Evolutionary conservation across 2,329 filamentous ascomycete species (phyloP).

Genomic region (Colletotrichum caudatum): DNA sequence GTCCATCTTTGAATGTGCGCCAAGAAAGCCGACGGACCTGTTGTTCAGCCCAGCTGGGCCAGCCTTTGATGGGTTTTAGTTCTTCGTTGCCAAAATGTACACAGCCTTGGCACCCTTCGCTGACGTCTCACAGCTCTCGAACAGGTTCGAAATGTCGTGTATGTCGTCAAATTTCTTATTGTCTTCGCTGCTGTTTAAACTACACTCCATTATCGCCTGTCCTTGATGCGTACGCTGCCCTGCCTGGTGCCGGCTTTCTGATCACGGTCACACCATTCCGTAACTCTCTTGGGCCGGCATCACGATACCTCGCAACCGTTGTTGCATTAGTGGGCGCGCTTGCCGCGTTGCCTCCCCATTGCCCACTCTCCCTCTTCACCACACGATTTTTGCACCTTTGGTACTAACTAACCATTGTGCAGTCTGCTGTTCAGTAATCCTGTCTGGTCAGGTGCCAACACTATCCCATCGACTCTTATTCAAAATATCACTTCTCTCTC

Average conservation of each 20-base stretch:
- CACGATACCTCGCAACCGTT: constrained; percentile 27
- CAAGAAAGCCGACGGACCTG: background rate
- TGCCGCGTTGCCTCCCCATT: constrained; percentile 12
- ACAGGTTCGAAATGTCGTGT: constrained; percentile 65
- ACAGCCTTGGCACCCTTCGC: constrained; percentile 52
- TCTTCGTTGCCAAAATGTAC: constrained; percentile 44
- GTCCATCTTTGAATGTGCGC: background rate
- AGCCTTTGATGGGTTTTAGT: constrained; percentile 11
- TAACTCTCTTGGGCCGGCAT: constrained; percentile 1
- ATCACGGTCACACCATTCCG: constrained; percentile 1
- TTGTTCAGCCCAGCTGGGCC: background rate
- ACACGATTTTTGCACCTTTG: constrained; percentile 26
- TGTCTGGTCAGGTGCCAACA: constrained; percentile 62
- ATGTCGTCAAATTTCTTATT: constrained; percentile 47
- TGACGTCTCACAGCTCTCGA: constrained; percentile 59
- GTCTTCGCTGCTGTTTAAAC: constrained; percentile 36
- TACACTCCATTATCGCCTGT: constrained; percentile 23
- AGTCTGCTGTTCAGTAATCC: constrained; percentile 73
- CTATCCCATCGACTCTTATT: constrained; percentile 65
- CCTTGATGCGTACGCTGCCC: constrained; percentile 1
- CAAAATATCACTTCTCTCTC: constrained; percentile 68
- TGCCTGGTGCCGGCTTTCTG: background rate
- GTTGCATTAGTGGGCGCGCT: constrained; percentile 26
- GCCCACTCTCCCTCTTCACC: constrained; percentile 11
- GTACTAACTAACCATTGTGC: constrained; percentile 9